Conservation (phyloP, 2,329 filamentous ascomycete species). For the Penicillium freii region DNA sequence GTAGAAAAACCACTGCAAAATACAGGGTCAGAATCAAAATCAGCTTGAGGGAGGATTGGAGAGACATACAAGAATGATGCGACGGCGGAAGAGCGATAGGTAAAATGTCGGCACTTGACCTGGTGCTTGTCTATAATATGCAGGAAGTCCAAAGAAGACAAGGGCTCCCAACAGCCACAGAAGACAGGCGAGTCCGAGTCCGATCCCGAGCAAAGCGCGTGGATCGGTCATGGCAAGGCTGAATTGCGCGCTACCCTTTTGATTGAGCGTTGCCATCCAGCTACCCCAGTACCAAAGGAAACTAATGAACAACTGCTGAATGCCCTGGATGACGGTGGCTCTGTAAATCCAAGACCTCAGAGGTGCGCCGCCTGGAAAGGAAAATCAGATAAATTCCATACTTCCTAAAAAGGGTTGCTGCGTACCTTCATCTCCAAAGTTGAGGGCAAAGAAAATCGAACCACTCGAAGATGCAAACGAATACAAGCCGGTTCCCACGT, state of each 20-base stretch:
- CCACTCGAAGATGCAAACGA: constrained; percentile 62
- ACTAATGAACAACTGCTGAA: constrained; percentile 64
- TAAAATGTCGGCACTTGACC: constrained; percentile 66
- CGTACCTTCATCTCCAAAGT: constrained; percentile 61
- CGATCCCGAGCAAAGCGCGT: constrained; percentile 53
- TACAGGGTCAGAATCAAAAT: neutral
- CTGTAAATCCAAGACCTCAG: constrained; percentile 64
- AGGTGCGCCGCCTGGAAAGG: constrained; percentile 55
- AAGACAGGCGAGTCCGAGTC: constrained; percentile 56
- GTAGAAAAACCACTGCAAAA: constrained; percentile 55
- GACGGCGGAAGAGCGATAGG: constrained; percentile 58
- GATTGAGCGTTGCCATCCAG: constrained; percentile 45
- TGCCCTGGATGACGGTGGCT: constrained; percentile 64
- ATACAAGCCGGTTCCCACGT: constrained; percentile 61
- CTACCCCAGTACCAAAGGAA: constrained; percentile 66
- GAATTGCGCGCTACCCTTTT: constrained; percentile 41
- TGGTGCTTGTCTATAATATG: constrained; percentile 64
- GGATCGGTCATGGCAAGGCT: constrained; percentile 39
- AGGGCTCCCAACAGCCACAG: constrained; percentile 57
- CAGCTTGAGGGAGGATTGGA: constrained; percentile 19
- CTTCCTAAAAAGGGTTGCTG: neutral
- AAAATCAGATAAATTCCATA: neutral
- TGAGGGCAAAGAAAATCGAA: constrained; percentile 64
- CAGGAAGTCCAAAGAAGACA: constrained; percentile 60
- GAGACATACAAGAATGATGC: constrained; percentile 43